Conservation (phyloP, 768 basidiomycete species). For the Amanita thiersii region DNA sequence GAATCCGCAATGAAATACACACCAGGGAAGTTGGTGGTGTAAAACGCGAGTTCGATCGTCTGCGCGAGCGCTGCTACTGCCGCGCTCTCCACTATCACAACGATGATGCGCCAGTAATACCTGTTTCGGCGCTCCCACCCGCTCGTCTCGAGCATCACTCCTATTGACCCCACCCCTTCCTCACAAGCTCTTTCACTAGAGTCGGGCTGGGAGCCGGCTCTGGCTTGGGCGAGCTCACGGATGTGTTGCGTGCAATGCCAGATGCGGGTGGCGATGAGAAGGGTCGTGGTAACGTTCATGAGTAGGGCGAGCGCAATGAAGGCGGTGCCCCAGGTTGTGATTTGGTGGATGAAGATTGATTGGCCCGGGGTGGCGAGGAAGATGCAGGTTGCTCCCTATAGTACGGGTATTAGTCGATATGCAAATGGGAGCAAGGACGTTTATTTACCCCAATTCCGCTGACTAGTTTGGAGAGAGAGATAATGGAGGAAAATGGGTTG, state of each 20-base stretch:
- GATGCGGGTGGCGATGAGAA: slow-evolving; percentile 23
- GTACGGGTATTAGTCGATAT: too few relatives aligned
- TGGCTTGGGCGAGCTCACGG: slow-evolving; percentile 10
- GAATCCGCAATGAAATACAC: slow-evolving; percentile 30
- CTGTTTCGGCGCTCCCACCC: neutral
- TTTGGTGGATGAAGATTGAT: slow-evolving; percentile 22
- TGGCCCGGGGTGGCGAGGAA: slow-evolving; percentile 20
- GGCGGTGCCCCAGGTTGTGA: slow-evolving; percentile 25
- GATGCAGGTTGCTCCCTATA: slow-evolving; percentile 11
- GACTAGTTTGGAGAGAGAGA: neutral
- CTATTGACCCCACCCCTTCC: neutral
- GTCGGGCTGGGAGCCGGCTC: neutral
- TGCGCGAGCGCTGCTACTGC: slow-evolving; percentile 23
- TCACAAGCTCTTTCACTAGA: neutral
- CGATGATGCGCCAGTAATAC: slow-evolving; percentile 2
- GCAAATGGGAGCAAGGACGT: too few relatives aligned
- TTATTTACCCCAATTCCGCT: neutral
- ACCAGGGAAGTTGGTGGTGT: slow-evolving; percentile 22
- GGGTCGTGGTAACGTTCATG: slow-evolving; percentile 24
- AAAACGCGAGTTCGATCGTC: slow-evolving; percentile 24
- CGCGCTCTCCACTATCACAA: slow-evolving; percentile 20
- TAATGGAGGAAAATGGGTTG: neutral
- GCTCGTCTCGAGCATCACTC: neutral
- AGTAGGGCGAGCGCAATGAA: slow-evolving; percentile 24
- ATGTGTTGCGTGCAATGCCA: slow-evolving; percentile 17